phyloP scores from a whole-genome alignment of 139 green algal species.

The Pycnococcus provasolii region DNA sequence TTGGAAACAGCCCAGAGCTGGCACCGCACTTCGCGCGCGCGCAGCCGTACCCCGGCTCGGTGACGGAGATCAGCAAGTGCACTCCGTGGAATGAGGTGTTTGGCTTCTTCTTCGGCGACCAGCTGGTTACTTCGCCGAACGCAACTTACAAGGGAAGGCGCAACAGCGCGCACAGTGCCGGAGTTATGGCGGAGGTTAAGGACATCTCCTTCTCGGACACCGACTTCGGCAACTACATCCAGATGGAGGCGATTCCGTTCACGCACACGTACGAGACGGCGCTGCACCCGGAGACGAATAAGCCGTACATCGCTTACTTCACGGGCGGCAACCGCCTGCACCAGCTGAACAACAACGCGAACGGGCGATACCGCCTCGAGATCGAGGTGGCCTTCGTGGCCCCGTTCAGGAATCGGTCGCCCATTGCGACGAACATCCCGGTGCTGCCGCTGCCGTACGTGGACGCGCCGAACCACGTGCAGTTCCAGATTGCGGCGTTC shows the following conservation, averaged over 20 bases:
- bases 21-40: too few species aligned
- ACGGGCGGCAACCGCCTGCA: slow-evolving; percentile 27
- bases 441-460: slow-evolving; percentile 23
- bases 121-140: background rate
- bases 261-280: too few species aligned
- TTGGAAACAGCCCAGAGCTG: too few species aligned
- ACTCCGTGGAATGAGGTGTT: slow-evolving; percentile 21
- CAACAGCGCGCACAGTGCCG: background rate
- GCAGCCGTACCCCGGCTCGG: background rate
- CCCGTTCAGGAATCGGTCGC: slow-evolving; percentile 15
- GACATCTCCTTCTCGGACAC: too few species aligned
- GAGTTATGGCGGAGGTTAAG: slow-evolving; percentile 3
- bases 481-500: slow-evolving; percentile 26
- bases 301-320: slow-evolving; percentile 31
- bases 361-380: slow-evolving; percentile 27
- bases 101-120: slow-evolving; percentile 32
- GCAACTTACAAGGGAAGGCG: background rate
- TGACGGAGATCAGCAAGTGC: slow-evolving; percentile 7
- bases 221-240: background rate
- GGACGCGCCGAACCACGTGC: background rate
- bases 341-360: slow-evolving; percentile 30
- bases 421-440: slow-evolving; percentile 20
- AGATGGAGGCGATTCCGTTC: background rate
- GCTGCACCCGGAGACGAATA: background rate
- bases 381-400: slow-evolving; percentile 9